Evolutionary conservation across 495 filamentous ascomycete genomes (phyloP), one percentile per base, ranked within the genome.

Genomic region (Neurospora tetraspora): DNA sequence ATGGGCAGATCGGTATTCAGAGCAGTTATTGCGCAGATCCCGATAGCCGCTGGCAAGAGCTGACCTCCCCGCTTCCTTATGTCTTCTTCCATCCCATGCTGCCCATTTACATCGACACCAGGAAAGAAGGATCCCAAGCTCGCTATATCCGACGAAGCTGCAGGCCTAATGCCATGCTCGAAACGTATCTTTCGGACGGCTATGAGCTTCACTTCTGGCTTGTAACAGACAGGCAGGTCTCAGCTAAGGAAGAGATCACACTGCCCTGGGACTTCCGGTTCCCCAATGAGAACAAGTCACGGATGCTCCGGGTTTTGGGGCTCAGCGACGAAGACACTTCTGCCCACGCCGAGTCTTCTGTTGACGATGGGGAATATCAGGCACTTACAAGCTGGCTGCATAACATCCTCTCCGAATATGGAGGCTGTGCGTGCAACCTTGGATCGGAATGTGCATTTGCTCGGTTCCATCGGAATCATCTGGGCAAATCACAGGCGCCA

Each of bases 131-230:
- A 16, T 96, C 92, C 18, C 83, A 88, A 18, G 89, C 94, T 68
- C 91, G 96, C 38, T 98, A 94, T 78, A 88, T 94, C 23, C 88
- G 96, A 42, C 88, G 95, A 69, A 98, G 96, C 76, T 99, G 96
- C 80, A 88, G 86, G 69, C 92, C 96, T 3, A 99, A 98, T 77
- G 85, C 94, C 31, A 83, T 82, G 8, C 85, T 99, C 80, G 93
- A 93, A 72, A 94, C 93, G 0, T 91, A 91, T 74, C 87, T 98
- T 47, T 91, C 91, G 4, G 89, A 91, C 59, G 86, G 86, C 16
- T 86, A 87, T 1, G 90, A 94, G 77, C 96, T 93, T 82, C 91
- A 93, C 77, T 96, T 97, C 81, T 97, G 94, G 86, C 89, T 96
- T 72, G 87, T 96, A 71, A 93, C 93, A 72, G 91, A 91, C 75